phyloP scores from a whole-genome alignment of 768 basidiomycete genomes.

The Phlebiopsis gigantea region DNA sequence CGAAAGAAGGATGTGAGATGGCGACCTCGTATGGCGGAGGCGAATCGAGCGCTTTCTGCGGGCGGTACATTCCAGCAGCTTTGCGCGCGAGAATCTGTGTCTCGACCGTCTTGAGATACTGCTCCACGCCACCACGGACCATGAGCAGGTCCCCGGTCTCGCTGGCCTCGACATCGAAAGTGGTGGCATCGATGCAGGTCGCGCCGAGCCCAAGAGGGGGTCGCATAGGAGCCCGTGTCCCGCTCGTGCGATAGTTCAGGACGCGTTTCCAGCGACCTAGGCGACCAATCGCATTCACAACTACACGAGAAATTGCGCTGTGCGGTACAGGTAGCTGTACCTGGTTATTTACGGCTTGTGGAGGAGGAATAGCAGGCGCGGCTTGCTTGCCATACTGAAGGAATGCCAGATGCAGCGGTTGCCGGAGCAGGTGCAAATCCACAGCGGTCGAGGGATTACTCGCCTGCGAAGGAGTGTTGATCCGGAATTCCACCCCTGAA shows the following conservation, averaged over 20 bases:
- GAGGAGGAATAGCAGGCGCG: slow-evolving; percentile 23
- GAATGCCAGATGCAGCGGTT: slow-evolving; percentile 50
- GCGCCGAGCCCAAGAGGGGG: slow-evolving; percentile 15
- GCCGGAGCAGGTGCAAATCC: slow-evolving; percentile 58
- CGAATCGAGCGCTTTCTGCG: background rate
- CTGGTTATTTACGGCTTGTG: slow-evolving; percentile 34
- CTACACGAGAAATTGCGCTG: slow-evolving; percentile 63
- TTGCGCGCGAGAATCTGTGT: slow-evolving; percentile 17
- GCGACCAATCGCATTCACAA: slow-evolving; percentile 79
- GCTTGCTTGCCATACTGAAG: slow-evolving; percentile 39
- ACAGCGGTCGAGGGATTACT: slow-evolving; percentile 34
- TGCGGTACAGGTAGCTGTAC: slow-evolving; percentile 50
- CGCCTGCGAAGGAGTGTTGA: slow-evolving; percentile 12
- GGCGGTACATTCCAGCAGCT: background rate
- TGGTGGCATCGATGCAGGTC: slow-evolving; percentile 49
- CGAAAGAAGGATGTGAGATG: background rate
- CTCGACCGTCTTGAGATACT: slow-evolving; percentile 57
- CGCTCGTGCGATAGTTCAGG: slow-evolving; percentile 41
- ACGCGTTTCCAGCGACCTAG: slow-evolving; percentile 82
- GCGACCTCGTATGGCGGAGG: background rate
- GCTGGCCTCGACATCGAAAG: slow-evolving; percentile 64
- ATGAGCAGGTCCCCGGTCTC: slow-evolving; percentile 57
- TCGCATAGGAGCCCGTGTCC: slow-evolving; percentile 29
- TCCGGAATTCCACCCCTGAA: slow-evolving; percentile 3
- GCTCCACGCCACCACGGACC: slow-evolving; percentile 59